phyloP scores from a whole-genome alignment of 2,329 filamentous ascomycete genomes.

The Atkinsonella texensis region DNA sequence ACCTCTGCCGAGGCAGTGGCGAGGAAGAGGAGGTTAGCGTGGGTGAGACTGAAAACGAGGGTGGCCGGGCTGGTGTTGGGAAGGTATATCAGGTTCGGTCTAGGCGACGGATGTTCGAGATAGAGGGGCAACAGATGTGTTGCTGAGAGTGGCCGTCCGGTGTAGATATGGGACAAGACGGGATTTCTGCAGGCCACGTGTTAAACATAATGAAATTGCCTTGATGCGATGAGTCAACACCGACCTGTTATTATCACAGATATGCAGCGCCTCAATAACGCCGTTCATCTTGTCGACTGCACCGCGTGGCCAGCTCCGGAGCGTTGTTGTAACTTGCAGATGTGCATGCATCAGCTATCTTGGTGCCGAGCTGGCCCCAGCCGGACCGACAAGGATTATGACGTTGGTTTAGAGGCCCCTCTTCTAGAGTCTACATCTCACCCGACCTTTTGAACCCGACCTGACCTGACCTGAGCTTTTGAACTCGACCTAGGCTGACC shows the following conservation, averaged over 20 bases:
- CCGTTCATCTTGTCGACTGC: slow-evolving; percentile 54
- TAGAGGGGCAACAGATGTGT: slow-evolving; percentile 73
- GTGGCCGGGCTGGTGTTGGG: slow-evolving; percentile 73
- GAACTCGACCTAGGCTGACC: no score
- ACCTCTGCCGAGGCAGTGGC: slow-evolving; percentile 76
- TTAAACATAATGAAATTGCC: slow-evolving; percentile 12
- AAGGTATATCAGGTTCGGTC: slow-evolving; percentile 78
- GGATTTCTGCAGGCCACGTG: slow-evolving; percentile 48
- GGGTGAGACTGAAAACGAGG: slow-evolving; percentile 75
- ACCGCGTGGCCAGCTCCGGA: not conserved
- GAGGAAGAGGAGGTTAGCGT: slow-evolving; percentile 78
- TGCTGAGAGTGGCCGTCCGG: slow-evolving; percentile 66
- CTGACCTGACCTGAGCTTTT: no score
- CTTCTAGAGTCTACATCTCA: no score
- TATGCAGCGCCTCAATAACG: slow-evolving; percentile 88
- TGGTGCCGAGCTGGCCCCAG: no score
- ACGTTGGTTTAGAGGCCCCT: not conserved
- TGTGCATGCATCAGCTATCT: no score
- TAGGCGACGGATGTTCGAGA: slow-evolving; percentile 66
- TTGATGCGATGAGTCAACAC: slow-evolving; percentile 11
- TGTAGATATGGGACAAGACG: slow-evolving; percentile 82
- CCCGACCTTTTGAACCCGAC: no score
- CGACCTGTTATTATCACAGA: slow-evolving; percentile 92
- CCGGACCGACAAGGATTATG: no score
- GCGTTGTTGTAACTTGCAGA: not conserved